A percentile compares a stretch with the other conserved stretches of the same genome.
phyloP scores from a whole-genome alignment of 116 monocot species.

The Phalaenopsis hybrid region DNA sequence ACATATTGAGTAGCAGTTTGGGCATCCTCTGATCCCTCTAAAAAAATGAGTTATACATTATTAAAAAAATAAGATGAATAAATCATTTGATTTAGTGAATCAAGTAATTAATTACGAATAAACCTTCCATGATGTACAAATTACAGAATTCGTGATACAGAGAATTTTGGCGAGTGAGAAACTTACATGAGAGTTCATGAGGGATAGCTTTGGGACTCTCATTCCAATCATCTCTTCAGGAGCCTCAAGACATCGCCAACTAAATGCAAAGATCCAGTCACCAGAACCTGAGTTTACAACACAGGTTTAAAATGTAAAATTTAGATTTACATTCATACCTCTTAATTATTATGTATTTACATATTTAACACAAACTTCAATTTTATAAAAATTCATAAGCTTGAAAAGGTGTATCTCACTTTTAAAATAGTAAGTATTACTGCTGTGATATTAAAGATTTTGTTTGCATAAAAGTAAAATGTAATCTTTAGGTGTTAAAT shows the following conservation, averaged over 20 bases:
- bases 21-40: neutral
- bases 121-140: neutral
- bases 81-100: neutral
- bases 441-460: no score
- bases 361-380: no score
- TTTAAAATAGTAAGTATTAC: no score
- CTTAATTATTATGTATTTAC: no score
- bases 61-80: neutral
- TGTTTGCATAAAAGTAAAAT: no score
- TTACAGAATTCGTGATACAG: neutral
- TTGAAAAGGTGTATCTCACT: no score
- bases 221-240: constrained; percentile 27
- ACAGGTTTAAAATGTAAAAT: neutral
- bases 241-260: constrained; percentile 88
- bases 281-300: constrained; percentile 58
- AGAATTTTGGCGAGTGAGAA: neutral
- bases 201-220: neutral
- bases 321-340: no score
- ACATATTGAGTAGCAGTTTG: neutral
- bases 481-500: no score
- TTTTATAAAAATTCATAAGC: no score
- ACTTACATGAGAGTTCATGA: neutral
- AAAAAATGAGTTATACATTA: neutral
- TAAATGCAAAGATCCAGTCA: constrained; percentile 84
- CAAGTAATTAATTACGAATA: neutral